Evolutionary conservation across 495 filamentous ascomycete species (phyloP).

Genomic region (Acidomyces sp.): DNA sequence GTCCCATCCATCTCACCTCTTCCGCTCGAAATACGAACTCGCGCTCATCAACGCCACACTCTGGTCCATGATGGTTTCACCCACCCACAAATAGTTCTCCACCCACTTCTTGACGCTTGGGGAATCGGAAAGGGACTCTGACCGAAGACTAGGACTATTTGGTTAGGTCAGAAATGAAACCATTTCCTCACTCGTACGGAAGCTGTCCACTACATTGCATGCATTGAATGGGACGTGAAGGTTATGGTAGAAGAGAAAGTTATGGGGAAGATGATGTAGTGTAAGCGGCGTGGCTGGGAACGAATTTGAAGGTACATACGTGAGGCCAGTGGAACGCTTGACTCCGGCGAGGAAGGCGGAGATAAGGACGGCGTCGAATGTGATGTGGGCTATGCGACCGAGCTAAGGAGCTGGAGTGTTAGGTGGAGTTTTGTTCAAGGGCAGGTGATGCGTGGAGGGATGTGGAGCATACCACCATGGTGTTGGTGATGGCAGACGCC

Average conservation of each 20-base stretch:
- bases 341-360: conserved; percentile 93
- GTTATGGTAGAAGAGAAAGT: conserved; percentile 24
- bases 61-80: conserved; percentile 97
- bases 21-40: conserved; percentile 79
- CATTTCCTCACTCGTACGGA: no score
- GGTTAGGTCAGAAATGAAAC: conserved; percentile 25
- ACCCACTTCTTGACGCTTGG: conserved; percentile 82
- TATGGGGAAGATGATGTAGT: conserved; percentile 8
- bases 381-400: conserved; percentile 84
- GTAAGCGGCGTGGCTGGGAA: conserved; percentile 2
- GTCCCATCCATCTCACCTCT: conserved; percentile 42
- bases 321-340: conserved; percentile 89
- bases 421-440: conserved; percentile 4
- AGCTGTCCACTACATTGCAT: no score
- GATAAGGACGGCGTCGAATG: conserved; percentile 77
- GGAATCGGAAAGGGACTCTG: conserved; percentile 72
- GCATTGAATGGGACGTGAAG: conserved; percentile 18
- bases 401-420: conserved; percentile 46
- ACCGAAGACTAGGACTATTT: conserved; percentile 68
- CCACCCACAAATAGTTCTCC: conserved; percentile 86
- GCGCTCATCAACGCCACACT: conserved; percentile 80
- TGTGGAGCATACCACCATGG: conserved; percentile 26
- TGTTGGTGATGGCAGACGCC: conserved; percentile 9
- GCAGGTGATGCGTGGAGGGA: not conserved
- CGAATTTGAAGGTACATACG: conserved; percentile 50